Evolutionary conservation across 2,329 filamentous ascomycete genomes (phyloP), one percentile per base, ranked within the genome.

Genomic region (Incumbomyces delicatus): DNA sequence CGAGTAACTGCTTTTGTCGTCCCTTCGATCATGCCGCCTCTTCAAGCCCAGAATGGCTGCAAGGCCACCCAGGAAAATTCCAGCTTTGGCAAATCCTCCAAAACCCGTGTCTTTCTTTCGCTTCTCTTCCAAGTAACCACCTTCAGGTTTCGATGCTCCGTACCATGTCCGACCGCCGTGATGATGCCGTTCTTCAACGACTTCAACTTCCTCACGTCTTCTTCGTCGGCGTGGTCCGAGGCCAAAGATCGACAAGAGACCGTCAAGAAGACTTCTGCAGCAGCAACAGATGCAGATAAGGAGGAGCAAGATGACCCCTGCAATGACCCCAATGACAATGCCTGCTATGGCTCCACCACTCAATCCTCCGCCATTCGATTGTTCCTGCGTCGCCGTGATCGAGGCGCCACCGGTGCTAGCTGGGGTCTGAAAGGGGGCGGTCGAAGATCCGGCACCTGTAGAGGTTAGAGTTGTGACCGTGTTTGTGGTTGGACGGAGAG

Each of bases 281-380:
- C 69, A 72, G 50, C 64, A 57, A 53, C 65, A 71, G 44, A 61
- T 59, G 53, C 67, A 70, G 18, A 73, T 51, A 17, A 73, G 59
- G 18, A 72, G 53, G 32, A 73, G 55, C 11, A 72, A 53, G 40
- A 71, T 58, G 10, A 70, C 62, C 41, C 68, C 71, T 1, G 63
- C 63, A 46, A 73, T 63, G 14, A 66, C 64, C 34, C 71, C 71
- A 44, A 74, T 70, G 46, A 74, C 71, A 41, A 74, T 74, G 33
- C 71, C 71, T 16, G 71, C 71, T 48, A 74, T 74, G 1, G 70
- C 70, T 17, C 71, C 71, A 14, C 68, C 70, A 48, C 68, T 72
- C 17, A 74, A 59, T 17, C 69, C 67, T 42, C 58, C 58, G 29
- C 56, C 53, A 20, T 48, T 52, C 6, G 55, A 57, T 12, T 57